Percentiles rank a stretch among this genome's conserved stretches.
Conservation (phyloP, 2,329 filamentous ascomycete genomes). For the Penicillium sp. region DNA sequence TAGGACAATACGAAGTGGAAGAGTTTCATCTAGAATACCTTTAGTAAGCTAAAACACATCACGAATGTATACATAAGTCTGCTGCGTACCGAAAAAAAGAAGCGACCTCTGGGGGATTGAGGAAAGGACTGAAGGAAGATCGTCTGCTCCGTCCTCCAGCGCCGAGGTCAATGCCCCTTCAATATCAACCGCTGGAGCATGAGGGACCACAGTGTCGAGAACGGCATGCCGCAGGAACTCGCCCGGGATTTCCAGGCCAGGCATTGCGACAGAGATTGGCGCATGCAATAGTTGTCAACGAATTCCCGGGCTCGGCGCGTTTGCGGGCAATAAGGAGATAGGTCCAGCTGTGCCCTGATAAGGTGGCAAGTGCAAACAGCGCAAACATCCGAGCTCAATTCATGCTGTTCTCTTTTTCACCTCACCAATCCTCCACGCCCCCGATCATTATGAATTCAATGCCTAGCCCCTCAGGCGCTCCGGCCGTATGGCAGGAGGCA, state of each 20-base stretch:
- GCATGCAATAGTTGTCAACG: constrained; percentile 25
- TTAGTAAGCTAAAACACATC: constrained; percentile 50
- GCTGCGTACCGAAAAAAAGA: constrained; percentile 53
- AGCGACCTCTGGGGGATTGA: constrained; percentile 54
- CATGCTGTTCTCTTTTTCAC: constrained; percentile 29
- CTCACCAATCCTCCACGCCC: not conserved
- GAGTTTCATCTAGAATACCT: constrained; percentile 56
- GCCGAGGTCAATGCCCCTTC: constrained; percentile 47
- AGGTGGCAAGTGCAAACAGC: constrained; percentile 30
- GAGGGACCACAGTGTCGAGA: constrained; percentile 48
- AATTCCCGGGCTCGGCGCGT: constrained; percentile 4
- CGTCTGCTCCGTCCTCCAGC: constrained; percentile 48
- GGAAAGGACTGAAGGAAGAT: constrained; percentile 48
- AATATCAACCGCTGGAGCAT: constrained; percentile 42
- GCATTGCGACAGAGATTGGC: constrained; percentile 34
- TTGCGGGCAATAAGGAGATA: constrained; percentile 19
- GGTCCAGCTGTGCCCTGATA: not conserved
- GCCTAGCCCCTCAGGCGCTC: constrained; percentile 59
- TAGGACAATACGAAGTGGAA: constrained; percentile 55
- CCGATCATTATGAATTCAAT: constrained; percentile 50
- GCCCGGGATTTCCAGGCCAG: constrained; percentile 39
- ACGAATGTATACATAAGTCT: constrained; percentile 1
- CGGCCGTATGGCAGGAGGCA: constrained; percentile 75
- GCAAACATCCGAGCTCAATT: constrained; percentile 24
- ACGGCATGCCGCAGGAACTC: constrained; percentile 47